These are phyloP conservation scores for Ramicandelaber brevisporus DNA, from an alignment of 192 early-diverging fungal genomes.

Conservation along the genomic window DNA sequence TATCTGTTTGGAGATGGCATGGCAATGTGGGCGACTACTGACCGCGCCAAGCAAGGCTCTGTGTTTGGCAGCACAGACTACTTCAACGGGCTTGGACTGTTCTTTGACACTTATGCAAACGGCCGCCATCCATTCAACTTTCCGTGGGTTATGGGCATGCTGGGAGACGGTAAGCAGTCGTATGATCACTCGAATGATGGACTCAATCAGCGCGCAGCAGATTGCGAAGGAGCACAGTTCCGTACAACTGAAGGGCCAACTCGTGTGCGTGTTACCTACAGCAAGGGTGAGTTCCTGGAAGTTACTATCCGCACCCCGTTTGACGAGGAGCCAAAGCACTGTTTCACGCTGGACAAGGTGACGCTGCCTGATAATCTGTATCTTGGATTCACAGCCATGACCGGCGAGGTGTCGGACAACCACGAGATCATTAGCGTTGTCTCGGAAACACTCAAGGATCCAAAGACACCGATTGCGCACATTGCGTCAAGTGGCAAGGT, in stretches of 20 bases:
- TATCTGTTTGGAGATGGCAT: conserved; percentile 85
- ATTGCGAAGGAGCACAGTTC: conserved; percentile 60
- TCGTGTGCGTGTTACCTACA: conserved; percentile 42
- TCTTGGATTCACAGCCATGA: conserved; percentile 77
- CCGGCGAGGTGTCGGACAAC: conserved; percentile 70
- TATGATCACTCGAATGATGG: conserved; percentile 79
- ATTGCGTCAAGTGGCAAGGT: too few species aligned
- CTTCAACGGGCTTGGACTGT: conserved; percentile 79
- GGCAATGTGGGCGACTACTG: conserved; percentile 77
- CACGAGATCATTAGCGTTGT: conserved; percentile 13
- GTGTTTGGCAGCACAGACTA: conserved; percentile 75
- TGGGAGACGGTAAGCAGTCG: conserved; percentile 66
- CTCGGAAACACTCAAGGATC: conserved; percentile 1
- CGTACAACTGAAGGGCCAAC: conserved; percentile 31
- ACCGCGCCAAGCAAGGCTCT: conserved; percentile 37
- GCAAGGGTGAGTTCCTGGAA: conserved; percentile 24
- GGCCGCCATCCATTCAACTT: conserved; percentile 35
- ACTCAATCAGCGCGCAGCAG: conserved; percentile 28
- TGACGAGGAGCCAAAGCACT: conserved; percentile 47
- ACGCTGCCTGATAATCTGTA: conserved; percentile 53
- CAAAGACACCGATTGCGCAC: too few species aligned
- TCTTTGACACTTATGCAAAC: conserved; percentile 94
- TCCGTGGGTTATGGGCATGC: conserved; percentile 80
- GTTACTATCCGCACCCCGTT: conserved; percentile 24
- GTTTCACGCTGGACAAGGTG: conserved; percentile 57